A percentile compares a stretch with the other conserved stretches of the same genome.
Conservation (phyloP, 768 basidiomycete genomes). For the Boletus huronensis region DNA sequence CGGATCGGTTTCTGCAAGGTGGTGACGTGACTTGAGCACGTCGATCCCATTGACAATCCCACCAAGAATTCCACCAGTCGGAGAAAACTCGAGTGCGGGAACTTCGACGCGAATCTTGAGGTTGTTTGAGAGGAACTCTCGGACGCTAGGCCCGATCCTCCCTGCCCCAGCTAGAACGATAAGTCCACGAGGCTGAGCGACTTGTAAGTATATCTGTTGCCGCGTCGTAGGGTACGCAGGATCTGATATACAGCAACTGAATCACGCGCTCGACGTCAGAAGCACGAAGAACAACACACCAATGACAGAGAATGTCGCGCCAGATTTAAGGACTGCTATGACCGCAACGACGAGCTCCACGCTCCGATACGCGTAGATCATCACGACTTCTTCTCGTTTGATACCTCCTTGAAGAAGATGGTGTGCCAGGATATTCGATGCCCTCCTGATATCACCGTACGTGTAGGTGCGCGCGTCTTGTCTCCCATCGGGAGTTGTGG, state of each 20-base stretch:
- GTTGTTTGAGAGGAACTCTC: conserved; percentile 74
- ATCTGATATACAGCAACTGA: conserved; percentile 45
- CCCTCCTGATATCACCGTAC: conserved; percentile 77
- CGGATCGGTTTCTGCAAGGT: conserved; percentile 68
- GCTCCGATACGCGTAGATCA: conserved; percentile 95
- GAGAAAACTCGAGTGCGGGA: conserved; percentile 76
- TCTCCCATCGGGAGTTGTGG: conserved; percentile 31
- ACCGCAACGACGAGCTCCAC: conserved; percentile 97
- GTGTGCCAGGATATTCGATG: conserved; percentile 88
- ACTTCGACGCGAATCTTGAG: conserved; percentile 88
- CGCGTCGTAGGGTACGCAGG: conserved; percentile 94
- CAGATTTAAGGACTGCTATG: conserved; percentile 93
- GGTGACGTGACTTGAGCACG: conserved; percentile 52
- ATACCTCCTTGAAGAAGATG: conserved; percentile 83
- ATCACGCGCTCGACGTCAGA: not conserved
- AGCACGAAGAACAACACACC: conserved; percentile 47
- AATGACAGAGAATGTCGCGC: conserved; percentile 95
- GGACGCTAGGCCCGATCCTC: conserved; percentile 70
- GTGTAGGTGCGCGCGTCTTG: conserved; percentile 64
- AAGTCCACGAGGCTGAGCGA: conserved; percentile 88
- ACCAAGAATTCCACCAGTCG: conserved; percentile 62
- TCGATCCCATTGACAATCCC: conserved; percentile 53
- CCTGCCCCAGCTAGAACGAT: conserved; percentile 92
- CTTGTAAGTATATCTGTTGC: conserved; percentile 89
- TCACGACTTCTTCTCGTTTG: conserved; percentile 92